These are phyloP conservation scores for Lophiostoma macrostomum DNA, from an alignment of 495 filamentous ascomycete genomes.

Conservation along the genomic window DNA sequence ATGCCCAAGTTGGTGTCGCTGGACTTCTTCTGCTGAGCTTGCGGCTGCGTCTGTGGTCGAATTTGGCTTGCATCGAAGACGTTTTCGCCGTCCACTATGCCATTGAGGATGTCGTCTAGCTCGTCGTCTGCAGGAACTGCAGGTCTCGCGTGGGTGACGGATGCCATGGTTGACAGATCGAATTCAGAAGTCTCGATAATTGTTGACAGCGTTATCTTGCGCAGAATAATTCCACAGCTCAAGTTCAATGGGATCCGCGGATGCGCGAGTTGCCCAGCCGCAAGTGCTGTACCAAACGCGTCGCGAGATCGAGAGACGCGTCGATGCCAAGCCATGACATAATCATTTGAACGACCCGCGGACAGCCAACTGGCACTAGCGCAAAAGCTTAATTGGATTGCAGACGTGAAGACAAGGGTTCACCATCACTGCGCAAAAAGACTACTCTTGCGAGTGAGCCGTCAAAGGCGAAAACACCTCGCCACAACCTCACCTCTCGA, in stretches of 20 bases:
- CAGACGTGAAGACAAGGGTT: slow-evolving; percentile 7
- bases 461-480: no score
- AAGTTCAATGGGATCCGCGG: no score
- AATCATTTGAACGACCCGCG: slow-evolving; percentile 20
- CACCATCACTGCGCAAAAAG: slow-evolving; percentile 3
- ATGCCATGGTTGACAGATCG: slow-evolving; percentile 6
- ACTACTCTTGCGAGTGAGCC: no score
- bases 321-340: slow-evolving; percentile 13
- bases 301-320: not conserved
- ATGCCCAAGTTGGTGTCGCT: slow-evolving; percentile 56
- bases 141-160: not conserved
- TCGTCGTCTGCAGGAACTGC: slow-evolving; percentile 34
- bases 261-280: not conserved
- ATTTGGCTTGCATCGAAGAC: slow-evolving; percentile 41
- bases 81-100: slow-evolving; percentile 49
- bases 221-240: no score
- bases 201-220: no score
- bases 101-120: slow-evolving; percentile 65
- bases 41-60: slow-evolving; percentile 14
- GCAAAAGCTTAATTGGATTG: slow-evolving; percentile 27
- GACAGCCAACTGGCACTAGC: slow-evolving; percentile 12
- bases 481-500: no score
- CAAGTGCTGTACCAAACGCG: no score
- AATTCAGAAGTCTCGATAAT: no score
- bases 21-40: slow-evolving; percentile 18